A percentile compares a stretch with the other conserved stretches of the same genome.
These are phyloP conservation scores for Nectriaceae sp. DNA, from an alignment of 2,329 filamentous ascomycete genomes.

Conservation along the genomic window DNA sequence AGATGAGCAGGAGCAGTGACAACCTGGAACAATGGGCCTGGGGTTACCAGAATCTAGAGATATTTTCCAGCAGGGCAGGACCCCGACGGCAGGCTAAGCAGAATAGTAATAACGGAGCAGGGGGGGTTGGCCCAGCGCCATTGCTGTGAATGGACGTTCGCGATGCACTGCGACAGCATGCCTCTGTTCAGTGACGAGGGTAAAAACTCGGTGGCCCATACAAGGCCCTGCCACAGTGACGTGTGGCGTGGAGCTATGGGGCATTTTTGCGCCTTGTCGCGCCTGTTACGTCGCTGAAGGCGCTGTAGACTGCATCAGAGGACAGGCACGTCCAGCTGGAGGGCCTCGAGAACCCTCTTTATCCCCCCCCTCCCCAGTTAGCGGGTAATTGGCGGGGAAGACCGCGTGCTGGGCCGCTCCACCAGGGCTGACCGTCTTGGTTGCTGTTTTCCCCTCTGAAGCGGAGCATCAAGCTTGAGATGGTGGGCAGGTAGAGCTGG, in stretches of 20 bases:
- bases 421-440: background rate
- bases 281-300: too few species aligned
- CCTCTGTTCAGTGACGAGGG: background rate
- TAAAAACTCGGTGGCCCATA: background rate
- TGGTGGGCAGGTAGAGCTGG: too few species aligned
- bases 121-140: too few species aligned
- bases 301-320: background rate
- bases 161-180: too few species aligned
- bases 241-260: background rate
- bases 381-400: background rate
- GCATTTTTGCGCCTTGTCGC: too few species aligned
- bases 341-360: background rate
- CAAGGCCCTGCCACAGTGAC: background rate
- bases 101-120: too few species aligned
- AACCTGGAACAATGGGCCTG: background rate
- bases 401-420: background rate
- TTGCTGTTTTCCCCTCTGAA: background rate
- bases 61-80: too few species aligned
- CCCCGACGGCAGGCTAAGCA: too few species aligned
- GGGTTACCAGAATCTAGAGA: too few species aligned
- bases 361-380: background rate
- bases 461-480: background rate
- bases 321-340: background rate
- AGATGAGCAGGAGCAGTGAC: background rate
- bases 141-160: background rate